Evolutionary conservation across 805 yeast genomes (phyloP), one percentile per base, ranked within the genome.

Genomic region (Grigorovia yakushimaensis): DNA sequence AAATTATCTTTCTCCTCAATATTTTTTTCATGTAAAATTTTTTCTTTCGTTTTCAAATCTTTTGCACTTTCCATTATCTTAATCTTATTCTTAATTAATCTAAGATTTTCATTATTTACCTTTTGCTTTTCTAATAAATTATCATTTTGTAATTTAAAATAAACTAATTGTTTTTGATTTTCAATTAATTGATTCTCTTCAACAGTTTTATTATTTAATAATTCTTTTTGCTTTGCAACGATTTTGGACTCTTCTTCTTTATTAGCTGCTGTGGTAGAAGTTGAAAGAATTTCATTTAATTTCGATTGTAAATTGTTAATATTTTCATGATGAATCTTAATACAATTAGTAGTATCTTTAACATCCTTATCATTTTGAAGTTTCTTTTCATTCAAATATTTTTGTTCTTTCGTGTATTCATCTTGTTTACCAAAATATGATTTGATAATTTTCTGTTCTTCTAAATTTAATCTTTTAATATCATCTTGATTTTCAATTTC

Each of bases 321-420:
- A 9, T 54, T 53, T 20, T 54, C 58, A 48, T 61, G 62, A 41
- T 76, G 62, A 39, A 60, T 56, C 17, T 65, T 67, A 13, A 33
- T 33, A 33, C 7, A 6, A 33, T 33, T 33, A 7, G n/a, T 33
- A 15, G 37, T 33, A 3, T 33, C 37, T 7, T 40, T 40, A 40
- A 24, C 39, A 45, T 21, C 6, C 30, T 36, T 36, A 64, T 51
- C 47, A 61, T 61, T 44, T 57, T 60, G 39, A 61, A 59, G 43
- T 68, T 67, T 49, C 70, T 72, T 41, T 60, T 51, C 46, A 72
- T 41, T 17, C 50, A 44, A 13, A 49, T 52, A 46, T 52, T 56
- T 11, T 61, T 55, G 51, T 61, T 58, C 65, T 74, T 60, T 44
- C 72, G 67, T 30, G 63, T 54, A 42, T 66, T 69, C 54, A 75